Evolutionary conservation across 352 stramenopile species (phyloP).

Genomic region (Pythium volutum): DNA sequence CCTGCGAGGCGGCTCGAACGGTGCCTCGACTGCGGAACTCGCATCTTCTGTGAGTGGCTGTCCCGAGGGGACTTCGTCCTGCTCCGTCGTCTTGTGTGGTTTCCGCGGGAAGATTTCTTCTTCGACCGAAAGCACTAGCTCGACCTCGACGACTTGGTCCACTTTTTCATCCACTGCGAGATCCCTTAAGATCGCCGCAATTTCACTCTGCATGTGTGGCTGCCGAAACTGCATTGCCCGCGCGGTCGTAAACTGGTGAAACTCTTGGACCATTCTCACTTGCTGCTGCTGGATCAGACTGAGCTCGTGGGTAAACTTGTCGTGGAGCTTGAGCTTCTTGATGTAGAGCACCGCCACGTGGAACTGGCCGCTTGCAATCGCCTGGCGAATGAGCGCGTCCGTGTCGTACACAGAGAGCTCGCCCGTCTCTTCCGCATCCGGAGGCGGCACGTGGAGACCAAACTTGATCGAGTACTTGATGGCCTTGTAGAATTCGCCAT

Average conservation of each 20-base stretch:
- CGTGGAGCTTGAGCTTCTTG: conserved; percentile 71
- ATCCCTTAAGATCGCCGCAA: conserved; percentile 41
- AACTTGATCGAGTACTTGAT: conserved; percentile 90
- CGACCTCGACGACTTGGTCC: conserved; percentile 41
- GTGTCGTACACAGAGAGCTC: conserved; percentile 46
- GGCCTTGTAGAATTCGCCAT: conserved; percentile 83
- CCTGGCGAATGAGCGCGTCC: conserved; percentile 46
- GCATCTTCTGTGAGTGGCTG: background rate
- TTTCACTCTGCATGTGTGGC: conserved; percentile 32
- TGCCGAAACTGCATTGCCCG: conserved; percentile 51
- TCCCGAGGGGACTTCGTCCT: background rate
- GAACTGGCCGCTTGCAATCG: conserved; percentile 59
- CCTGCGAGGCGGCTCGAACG: conserved; percentile 22
- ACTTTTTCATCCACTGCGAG: conserved; percentile 47
- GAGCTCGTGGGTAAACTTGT: conserved; percentile 56
- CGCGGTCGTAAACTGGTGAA: conserved; percentile 54
- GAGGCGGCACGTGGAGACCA: conserved; percentile 31
- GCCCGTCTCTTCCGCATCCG: conserved; percentile 33
- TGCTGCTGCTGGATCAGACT: conserved; percentile 56
- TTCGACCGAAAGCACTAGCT: conserved; percentile 57
- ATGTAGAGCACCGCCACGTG: conserved; percentile 81
- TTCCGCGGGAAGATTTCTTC: conserved; percentile 49
- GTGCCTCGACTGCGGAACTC: background rate
- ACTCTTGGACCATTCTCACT: conserved; percentile 44
- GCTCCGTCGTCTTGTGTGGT: background rate